Evolutionary conservation across 805 yeast genomes (phyloP), one percentile per base, ranked within the genome.

Genomic region (Candida palmyrensis): DNA sequence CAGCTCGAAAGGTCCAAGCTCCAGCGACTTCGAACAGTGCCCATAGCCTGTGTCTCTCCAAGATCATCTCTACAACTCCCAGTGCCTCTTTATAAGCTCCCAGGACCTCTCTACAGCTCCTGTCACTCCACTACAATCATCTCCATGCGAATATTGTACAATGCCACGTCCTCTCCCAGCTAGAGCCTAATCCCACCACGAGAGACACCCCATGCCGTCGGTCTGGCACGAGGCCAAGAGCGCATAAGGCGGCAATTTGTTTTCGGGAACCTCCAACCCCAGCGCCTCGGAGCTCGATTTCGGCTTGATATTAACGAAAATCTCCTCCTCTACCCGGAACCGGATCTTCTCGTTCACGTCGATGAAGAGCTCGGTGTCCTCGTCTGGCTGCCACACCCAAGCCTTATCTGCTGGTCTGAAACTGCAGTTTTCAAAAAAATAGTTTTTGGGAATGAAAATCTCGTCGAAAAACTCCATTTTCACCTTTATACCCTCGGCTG

Each of bases 141-240:
- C n/a, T n/a, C n/a, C n/a, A n/a, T n/a, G n/a, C n/a, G n/a, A n/a
- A n/a, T n/a, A n/a, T n/a, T n/a, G n/a, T n/a, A n/a, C n/a, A n/a
- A n/a, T n/a, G n/a, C n/a, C n/a, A n/a, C n/a, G n/a, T n/a, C n/a
- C n/a, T n/a, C n/a, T n/a, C n/a, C n/a, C n/a, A n/a, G n/a, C n/a
- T n/a, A n/a, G n/a, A n/a, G 16, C n/a, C 53, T 51, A 79, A 49
- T 84, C 94, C 98, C 98, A 90, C 98, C 98, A 92, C 36, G 89
- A 76, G 25, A 86, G 79, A 46, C 94, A 77, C 4, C 98, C 98
- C 94, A 88, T 86, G 27, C 98, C 98, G 49, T 88, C 96, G 3
- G 87, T 78, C 55, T 88, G 96, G 55, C 97, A 88, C 42, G 95
- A 83, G 12, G 90, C 97, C 18, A 85, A 58, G 18, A 90, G 60